Evolutionary conservation across 495 filamentous ascomycete genomes (phyloP).

Genomic region (Penicillium verhagenii): DNA sequence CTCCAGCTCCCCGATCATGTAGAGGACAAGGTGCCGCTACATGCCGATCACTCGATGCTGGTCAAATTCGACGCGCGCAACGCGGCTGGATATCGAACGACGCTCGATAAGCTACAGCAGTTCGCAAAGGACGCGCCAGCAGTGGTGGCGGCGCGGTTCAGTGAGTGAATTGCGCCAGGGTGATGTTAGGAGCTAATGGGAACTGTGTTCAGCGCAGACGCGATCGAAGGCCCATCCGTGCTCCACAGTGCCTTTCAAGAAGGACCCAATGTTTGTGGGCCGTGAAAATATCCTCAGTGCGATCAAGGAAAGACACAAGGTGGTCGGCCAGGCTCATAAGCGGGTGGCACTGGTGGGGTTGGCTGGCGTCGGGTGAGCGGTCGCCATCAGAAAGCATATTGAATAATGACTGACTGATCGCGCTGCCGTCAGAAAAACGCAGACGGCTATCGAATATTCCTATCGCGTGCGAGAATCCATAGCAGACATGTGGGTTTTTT

Average conservation of each 20-base stretch:
- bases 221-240: neutral
- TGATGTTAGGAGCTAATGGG: no score
- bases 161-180: slow-evolving; percentile 6
- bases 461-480: slow-evolving; percentile 32
- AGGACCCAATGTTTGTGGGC: neutral
- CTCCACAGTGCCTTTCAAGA: neutral
- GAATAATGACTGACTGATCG: neutral
- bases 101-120: slow-evolving; percentile 9
- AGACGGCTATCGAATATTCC: slow-evolving; percentile 51
- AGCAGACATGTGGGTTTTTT: slow-evolving; percentile 42
- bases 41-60: slow-evolving; percentile 12
- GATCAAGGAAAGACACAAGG: neutral
- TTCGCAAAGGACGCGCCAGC: slow-evolving; percentile 12
- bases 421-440: slow-evolving; percentile 39
- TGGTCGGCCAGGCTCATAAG: neutral
- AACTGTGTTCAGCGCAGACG: neutral
- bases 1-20: slow-evolving; percentile 14
- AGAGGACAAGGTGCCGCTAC: slow-evolving; percentile 15
- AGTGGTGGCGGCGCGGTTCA: slow-evolving; percentile 13
- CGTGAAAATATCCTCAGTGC: neutral
- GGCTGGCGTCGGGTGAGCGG: neutral
- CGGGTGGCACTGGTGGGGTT: neutral
- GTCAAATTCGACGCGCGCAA: slow-evolving; percentile 17
- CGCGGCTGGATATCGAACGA: slow-evolving; percentile 12
- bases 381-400: neutral